Evolutionary conservation across 441 rosid species (phyloP), one percentile per base, ranked within the genome.

Genomic region (Cnidoscolus chayamansa): DNA sequence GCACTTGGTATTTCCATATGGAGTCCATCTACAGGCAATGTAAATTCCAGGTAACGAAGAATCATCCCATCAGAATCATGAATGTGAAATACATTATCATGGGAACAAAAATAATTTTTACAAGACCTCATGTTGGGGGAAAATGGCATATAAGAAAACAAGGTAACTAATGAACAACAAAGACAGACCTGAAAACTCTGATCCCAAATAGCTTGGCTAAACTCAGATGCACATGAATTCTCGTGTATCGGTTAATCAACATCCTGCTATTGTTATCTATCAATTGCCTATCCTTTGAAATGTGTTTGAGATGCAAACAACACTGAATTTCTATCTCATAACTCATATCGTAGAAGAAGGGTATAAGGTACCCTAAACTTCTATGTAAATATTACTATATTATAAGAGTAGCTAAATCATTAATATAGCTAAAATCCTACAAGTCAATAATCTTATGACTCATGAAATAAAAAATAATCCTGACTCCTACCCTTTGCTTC

Each of bases 1-100:
- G 87, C 98, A 94, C 79, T 94, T 92, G 9, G 97, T 89, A 55
- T 83, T 92, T 70, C 98, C 93, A 63, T 86, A 89, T 49, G 99
- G 99, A 65, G 90, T 79, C 99, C 99, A 94, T 81, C 99, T 94
- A 76, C 68, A 83, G 45, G 6, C 32, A 54, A 54, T 2, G 15
- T 1, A 19, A 40, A 10, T 2, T 17, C 37, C 43, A 16, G 59
- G 9, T 10, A 37, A 49, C 8, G 13, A 0, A 48, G 30, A 35
- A 15, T 32, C 3, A 4, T 63, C 55, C 50, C 12, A 48, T 6
- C 35, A 56, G 32, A 57, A 19, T 45, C 8, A 47, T 15, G 9
- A 15, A 60, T 50, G 25, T 12, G n/a, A 70, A 9, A 30, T 11
- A 25, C 50, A 47, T 5, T 35, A 16, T 11, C 19, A 8, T 30